Base-by-base conservation (phyloP, 768 basidiomycete genomes). In the Polyporus arcularius region DNA sequence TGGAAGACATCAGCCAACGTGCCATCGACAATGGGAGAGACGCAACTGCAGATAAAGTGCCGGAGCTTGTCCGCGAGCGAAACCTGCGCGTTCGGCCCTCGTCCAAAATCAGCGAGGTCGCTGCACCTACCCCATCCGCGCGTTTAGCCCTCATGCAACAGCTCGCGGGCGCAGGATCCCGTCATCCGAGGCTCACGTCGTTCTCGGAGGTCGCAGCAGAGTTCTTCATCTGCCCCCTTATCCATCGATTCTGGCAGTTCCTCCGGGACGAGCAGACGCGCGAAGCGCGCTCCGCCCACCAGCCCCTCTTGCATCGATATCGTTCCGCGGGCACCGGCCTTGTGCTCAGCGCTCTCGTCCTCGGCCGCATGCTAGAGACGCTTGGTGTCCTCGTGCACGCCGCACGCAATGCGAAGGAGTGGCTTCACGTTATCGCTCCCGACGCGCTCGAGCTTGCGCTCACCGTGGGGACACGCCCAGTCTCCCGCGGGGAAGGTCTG, bases 181-280 rank as follows among this genome's bases (percentile, higher is more conserved):
- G 39, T 46, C 63, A 41, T 49, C 51, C 58, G 39, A 66, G 68
- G 42, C 46, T n/a, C 49, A 66, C 74, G 32, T 77, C 81, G 2
- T 90, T 89, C 68, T 85, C 84, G 18, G 80, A 84, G 54, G 76
- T 98, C 30, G 94, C 94, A 0, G 91, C 91, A 0, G 93, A 95
- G 69, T 87, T 76, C 74, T 98, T 98, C 76, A 83, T 97, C 53
- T 84, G 88, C 60, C 97, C 97, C 0, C 78, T 98, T 54, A 83
- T 98, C 75, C 90, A 95, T 66, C 85, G 88, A n/a, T 97, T 98
- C 75, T 99, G 95, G 95, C 70, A 82, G n/a, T 93, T 96, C 75
- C 83, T 97, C 47, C 85, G 91, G 7, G 94, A 96, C 66, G 88
- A 92, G 68, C 86, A 90, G 66, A 80, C 83, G 2, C 82, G 92